Evolutionary conservation across 108 stramenopile species (phyloP).

Genomic region (Seminavis robusta): DNA sequence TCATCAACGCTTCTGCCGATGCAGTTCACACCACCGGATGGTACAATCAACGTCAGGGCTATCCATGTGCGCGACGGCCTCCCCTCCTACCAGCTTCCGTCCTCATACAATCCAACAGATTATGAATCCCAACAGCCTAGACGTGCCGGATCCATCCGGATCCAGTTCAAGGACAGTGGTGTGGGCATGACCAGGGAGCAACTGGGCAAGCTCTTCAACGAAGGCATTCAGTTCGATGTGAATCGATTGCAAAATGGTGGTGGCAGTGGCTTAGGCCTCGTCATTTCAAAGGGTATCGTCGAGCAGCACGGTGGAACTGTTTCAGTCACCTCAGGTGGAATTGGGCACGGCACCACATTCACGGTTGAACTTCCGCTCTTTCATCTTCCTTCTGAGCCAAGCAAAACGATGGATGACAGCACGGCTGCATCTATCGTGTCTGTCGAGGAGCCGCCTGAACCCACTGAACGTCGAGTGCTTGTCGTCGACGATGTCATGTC

Average conservation of each 20-base stretch:
- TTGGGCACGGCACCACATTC: constrained; percentile 47
- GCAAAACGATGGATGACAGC: not conserved
- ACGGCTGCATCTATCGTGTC: not conserved
- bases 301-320: constrained; percentile 28
- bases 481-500: constrained; percentile 21
- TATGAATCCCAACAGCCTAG: too few relatives aligned
- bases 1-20: too few relatives aligned
- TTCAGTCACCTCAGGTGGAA: constrained; percentile 37
- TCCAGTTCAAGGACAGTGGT: constrained; percentile 34
- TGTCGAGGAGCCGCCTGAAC: too few relatives aligned
- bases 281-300: constrained; percentile 31
- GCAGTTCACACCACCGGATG: constrained; percentile 28
- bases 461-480: constrained; percentile 9
- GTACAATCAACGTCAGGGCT: constrained; percentile 4
- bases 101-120: too few relatives aligned
- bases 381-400: not conserved
- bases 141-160: constrained; percentile 14
- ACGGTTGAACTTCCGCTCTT: constrained; percentile 42
- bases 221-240: constrained; percentile 41
- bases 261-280: constrained; percentile 56
- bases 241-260: constrained; percentile 41
- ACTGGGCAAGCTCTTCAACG: constrained; percentile 16
- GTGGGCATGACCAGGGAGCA: constrained; percentile 36
- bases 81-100: too few relatives aligned
- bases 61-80: too few relatives aligned